Percentiles rank a stretch among this genome's conserved stretches.
Evolutionary conservation across 306 rosid genomes (phyloP).

Genomic region (Mimosa pudica): DNA sequence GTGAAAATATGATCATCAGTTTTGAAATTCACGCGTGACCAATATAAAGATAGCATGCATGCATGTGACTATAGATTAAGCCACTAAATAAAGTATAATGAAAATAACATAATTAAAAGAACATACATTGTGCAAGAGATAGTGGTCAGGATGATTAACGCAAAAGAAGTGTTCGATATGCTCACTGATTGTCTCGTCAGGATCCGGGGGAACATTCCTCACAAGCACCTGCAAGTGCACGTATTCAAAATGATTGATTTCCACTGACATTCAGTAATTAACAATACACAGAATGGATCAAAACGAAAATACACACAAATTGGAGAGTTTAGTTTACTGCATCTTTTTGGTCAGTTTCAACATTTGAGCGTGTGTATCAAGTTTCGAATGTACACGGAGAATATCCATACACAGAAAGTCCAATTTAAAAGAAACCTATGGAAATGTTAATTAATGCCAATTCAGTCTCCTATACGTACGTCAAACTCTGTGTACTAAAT

Average conservation of each 20-base stretch:
- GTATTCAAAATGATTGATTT: conserved; percentile 22
- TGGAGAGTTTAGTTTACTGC: neutral
- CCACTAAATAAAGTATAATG: neutral
- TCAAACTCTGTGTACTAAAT: neutral
- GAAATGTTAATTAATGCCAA: conserved; percentile 23
- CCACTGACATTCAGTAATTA: conserved; percentile 8
- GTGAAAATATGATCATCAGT: neutral
- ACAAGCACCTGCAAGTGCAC: conserved; percentile 65
- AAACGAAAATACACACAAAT: neutral
- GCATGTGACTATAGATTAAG: conserved; percentile 4
- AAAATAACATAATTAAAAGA: conserved; percentile 2
- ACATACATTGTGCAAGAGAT: conserved; percentile 81
- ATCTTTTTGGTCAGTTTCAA: neutral
- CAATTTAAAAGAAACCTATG: conserved; percentile 19
- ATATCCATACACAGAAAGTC: neutral
- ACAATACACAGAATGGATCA: neutral
- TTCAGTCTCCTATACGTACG: conserved; percentile 1
- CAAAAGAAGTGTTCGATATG: conserved; percentile 92
- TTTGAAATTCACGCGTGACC: neutral
- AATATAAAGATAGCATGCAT: neutral
- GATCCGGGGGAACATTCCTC: conserved; percentile 88
- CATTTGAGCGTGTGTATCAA: neutral
- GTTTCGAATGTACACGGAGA: no score
- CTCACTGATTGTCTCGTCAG: conserved; percentile 84
- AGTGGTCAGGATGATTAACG: conserved; percentile 88